Base-by-base conservation (phyloP, 306 rosid species). In the Oemleria cerasiformis region DNA sequence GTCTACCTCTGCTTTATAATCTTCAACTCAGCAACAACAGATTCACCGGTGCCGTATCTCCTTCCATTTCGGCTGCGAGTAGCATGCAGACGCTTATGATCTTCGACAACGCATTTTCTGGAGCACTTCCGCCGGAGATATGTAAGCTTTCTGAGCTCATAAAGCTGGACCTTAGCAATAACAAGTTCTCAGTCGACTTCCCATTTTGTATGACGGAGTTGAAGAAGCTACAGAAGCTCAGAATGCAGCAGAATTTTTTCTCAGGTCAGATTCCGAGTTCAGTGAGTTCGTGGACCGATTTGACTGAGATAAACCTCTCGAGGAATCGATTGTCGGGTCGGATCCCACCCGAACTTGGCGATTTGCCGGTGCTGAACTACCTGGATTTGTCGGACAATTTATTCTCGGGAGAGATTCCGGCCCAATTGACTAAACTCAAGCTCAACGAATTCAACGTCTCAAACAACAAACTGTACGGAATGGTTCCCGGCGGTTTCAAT, bases 311-410 rank as follows among this genome's bases (percentile, higher is more conserved):
- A 58, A 86, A 94, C 74, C 73, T 94, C 7, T 86, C 97, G 0
- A 44, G 66, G 43, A 94, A 94, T 62, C 59, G 3, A 43, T 72
- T 94, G 48, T 5, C 79, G 9, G 92, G 99, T 47, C 23, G 79
- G 10, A 94, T 94, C 49, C 97, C 97, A 0, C 78, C 81, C 1
- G 67, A 79, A 23, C 84, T 94, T 0, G 96, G 96, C 0, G 8
- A 61, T 3, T 80, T 91, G 34, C 91, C 86, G 2, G 79, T 75
- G 12, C 77, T 94, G 39, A 84, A 65, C 7, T 86, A 78, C 73
- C 91, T 94, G 42, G 97, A 94, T 53, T 92, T 91, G 44, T 84
- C 97, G 13, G 68, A 9, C 5, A 94, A 94, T 59, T 70, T 11
- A 23, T 73, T 91, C 21, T 80, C 87, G 1, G 96, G 99, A 1